phyloP scores from a whole-genome alignment of 2,329 filamentous ascomycete species.

The Periconia sp. region DNA sequence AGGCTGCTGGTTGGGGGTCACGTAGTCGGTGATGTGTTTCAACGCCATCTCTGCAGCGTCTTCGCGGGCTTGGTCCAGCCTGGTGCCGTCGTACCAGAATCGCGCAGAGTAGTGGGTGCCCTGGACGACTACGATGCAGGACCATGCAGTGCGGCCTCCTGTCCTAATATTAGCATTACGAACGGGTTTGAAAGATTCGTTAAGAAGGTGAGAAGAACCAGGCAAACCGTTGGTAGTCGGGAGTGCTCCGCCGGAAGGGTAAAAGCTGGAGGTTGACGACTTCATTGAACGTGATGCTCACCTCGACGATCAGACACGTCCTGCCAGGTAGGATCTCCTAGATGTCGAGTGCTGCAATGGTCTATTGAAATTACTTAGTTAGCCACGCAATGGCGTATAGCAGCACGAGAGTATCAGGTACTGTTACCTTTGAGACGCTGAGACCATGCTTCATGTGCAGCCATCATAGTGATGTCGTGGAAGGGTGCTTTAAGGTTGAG shows the following conservation, averaged over 20 bases:
- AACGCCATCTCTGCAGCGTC: constrained; percentile 44
- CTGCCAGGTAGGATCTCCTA: constrained; percentile 38
- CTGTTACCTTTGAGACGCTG: constrained; percentile 36
- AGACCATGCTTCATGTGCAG: constrained; percentile 26
- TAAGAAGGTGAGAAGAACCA: too few relatives aligned
- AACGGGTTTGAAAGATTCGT: too few relatives aligned
- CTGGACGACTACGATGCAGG: constrained; percentile 34
- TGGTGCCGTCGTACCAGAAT: constrained; percentile 47
- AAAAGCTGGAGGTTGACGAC: background rate
- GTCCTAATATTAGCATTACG: constrained; percentile 3
- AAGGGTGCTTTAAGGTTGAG: constrained; percentile 2
- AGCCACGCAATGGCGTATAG: background rate
- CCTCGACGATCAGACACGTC: constrained; percentile 47
- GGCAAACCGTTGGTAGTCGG: too few relatives aligned
- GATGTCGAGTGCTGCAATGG: constrained; percentile 32
- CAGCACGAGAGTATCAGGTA: constrained; percentile 3
- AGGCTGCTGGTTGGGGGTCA: constrained; percentile 22
- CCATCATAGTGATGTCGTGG: constrained; percentile 21
- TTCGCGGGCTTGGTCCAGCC: constrained; percentile 41
- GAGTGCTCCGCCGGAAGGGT: too few relatives aligned
- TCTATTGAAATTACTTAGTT: constrained; percentile 27
- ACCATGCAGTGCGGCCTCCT: constrained; percentile 49
- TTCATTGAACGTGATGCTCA: constrained; percentile 13
- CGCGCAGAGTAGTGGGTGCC: constrained; percentile 33
- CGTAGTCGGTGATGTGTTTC: constrained; percentile 26